Conservation (phyloP, 805 yeast genomes). For the Cyberlindnera mycetangii region DNA sequence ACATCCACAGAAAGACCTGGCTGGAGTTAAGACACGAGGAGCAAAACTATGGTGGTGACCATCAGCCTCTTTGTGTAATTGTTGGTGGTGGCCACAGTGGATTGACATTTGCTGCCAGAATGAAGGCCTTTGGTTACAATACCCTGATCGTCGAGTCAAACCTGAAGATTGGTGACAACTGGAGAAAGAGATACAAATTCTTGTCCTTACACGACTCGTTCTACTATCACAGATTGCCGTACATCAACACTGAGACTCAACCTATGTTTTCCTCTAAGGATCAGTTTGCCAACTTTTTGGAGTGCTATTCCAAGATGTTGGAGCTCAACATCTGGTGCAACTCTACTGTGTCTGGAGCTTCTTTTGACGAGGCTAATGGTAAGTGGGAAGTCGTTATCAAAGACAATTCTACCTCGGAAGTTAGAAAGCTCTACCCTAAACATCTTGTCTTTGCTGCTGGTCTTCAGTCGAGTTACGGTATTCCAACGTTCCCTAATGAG, state of each 20-base stretch:
- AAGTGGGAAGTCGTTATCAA: conserved; percentile 35
- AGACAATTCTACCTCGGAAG: conserved; percentile 30
- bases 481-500: conserved; percentile 39
- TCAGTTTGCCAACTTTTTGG: conserved; percentile 43
- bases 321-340: conserved; percentile 39
- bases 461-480: conserved; percentile 40
- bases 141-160: conserved; percentile 39
- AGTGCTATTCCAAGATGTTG: conserved; percentile 38
- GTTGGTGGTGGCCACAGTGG: conserved; percentile 51
- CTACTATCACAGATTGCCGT: conserved; percentile 41
- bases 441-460: conserved; percentile 45
- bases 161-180: conserved; percentile 41
- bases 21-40: conserved; percentile 32
- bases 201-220: conserved; percentile 45
- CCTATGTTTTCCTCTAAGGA: conserved; percentile 44
- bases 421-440: conserved; percentile 30
- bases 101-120: conserved; percentile 39
- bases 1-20: conserved; percentile 37
- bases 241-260: conserved; percentile 37
- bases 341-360: conserved; percentile 32
- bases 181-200: conserved; percentile 45
- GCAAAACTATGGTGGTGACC: conserved; percentile 29
- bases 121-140: conserved; percentile 40
- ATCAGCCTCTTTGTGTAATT: conserved; percentile 40
- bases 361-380: conserved; percentile 29